Base-by-base conservation (phyloP, 2,329 filamentous ascomycete genomes). In the Neophaeococcomyces aloes region DNA sequence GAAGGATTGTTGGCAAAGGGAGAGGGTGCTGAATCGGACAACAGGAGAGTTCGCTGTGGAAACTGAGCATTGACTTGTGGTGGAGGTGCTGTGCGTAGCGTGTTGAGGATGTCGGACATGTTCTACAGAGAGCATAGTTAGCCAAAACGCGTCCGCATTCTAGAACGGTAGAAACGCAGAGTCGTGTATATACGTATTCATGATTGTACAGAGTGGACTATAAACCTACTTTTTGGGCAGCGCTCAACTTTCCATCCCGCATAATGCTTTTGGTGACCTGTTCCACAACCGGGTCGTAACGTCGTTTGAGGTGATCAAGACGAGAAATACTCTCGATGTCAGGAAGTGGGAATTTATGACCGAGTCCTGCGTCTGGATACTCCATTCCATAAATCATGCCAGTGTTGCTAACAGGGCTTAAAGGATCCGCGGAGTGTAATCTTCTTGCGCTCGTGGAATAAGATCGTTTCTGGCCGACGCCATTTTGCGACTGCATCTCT, bases 221-320 rank as follows among this genome's bases (percentile, higher is more conserved):
- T 45, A 40, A 40, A 38, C 56, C 35, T 72, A 94, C 87, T 69
- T 80, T 79, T 64, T 98, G 86, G n/a, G 91, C 91, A 62, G 77
- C 75, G 59, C 82, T 83, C 61, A 94, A 77, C 70, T 95, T 93
- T 55, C 91, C 91, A 64, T 96, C 77, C 56, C 73, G 72, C 89
- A 96, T 98, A 51, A 98, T 66, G 54, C 94, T 71, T 61, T 87
- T 88, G 14, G 87, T 94, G 56, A 96, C 73, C 68, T 95, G 91
- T 52, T 82, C 71, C 37, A 96, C 71, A 6, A 95, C 73, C 1
- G 85, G 78, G 59, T 95, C 83, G 60, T 96, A 94, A 57, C 91
- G 78, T 60, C 85, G 72, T 64, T 87, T 83, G 56, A 89, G 67
- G 64, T 85, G 73, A 45, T 71, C 64, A 21, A 71, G 68, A 45